phyloP scores from a whole-genome alignment of 176 grass and related monocot genomes.

The Rhynchospora breviuscula region DNA sequence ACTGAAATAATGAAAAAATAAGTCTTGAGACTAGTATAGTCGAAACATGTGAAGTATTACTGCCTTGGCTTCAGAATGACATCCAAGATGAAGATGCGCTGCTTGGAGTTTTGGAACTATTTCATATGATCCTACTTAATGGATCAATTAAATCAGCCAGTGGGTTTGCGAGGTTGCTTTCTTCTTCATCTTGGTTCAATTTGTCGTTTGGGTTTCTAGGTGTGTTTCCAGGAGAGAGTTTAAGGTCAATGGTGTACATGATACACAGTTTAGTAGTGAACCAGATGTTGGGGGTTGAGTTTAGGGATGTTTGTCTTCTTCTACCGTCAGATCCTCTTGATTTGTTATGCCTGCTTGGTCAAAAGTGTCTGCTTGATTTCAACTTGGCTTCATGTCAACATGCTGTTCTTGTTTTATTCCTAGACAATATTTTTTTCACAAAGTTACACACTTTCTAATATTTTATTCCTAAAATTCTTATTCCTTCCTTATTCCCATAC shows the following conservation, averaged over 20 bases:
- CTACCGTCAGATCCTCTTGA: slow-evolving; percentile 79
- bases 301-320: slow-evolving; percentile 61
- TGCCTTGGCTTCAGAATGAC: slow-evolving; percentile 68
- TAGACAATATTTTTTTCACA: too few species aligned
- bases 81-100: slow-evolving; percentile 58
- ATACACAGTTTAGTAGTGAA: slow-evolving; percentile 59
- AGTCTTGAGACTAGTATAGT: slow-evolving; percentile 60
- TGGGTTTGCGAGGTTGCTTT: slow-evolving; percentile 57
- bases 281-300: slow-evolving; percentile 52
- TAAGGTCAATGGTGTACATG: slow-evolving; percentile 76
- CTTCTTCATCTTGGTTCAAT: slow-evolving; percentile 72
- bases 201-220: slow-evolving; percentile 85
- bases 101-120: slow-evolving; percentile 64
- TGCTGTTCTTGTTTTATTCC: slow-evolving; percentile 64
- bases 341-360: slow-evolving; percentile 68
- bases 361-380: slow-evolving; percentile 57
- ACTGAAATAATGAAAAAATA: slow-evolving; percentile 31
- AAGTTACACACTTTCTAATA: too few species aligned
- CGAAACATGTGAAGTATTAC: slow-evolving; percentile 59
- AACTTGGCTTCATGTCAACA: slow-evolving; percentile 73
- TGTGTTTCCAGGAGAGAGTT: slow-evolving; percentile 62
- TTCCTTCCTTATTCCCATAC: accelerated
- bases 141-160: slow-evolving; percentile 36
- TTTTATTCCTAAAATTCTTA: too few species aligned
- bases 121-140: slow-evolving; percentile 69